Evolutionary conservation across 2,329 filamentous ascomycete species (phyloP), one percentile per base, ranked within the genome.

Genomic region (Lachnellula suecica): DNA sequence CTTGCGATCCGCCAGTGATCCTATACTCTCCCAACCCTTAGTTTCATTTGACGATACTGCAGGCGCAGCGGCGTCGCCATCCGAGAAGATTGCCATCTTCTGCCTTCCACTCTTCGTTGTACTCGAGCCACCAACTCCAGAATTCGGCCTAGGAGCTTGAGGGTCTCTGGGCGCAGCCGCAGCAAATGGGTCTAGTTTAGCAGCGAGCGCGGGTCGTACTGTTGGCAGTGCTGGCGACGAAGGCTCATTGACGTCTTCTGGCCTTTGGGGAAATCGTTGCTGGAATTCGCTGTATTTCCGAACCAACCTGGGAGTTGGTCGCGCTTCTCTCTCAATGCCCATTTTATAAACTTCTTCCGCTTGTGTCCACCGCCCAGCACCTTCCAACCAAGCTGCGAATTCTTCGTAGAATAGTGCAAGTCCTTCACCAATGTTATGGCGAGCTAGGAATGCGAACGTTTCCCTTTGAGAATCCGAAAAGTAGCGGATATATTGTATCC

Each of bases 351-450:
- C 89, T 70, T 99, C 94, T 63, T 96, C 91, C 1, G 94, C 93
- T 70, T 99, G 94, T 20, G 78, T 81, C 88, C 91, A 97, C 58
- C 93, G 79, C 13, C 85, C 88, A 6, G 86, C 88, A 31, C 83
- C 79, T 73, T 99, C 94, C 6, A 99, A 77, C 90, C 92, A 97
- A 1, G 84, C 88, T 1, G 94, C 92, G 67, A 96, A 99, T 66
- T 97, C 94, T 69, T 99, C 94, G 71, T 99, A 99, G 70, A 91
- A 99, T 3, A 97, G 76, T 2, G 94, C 94, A 2, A 99, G 79
- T 1, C 79, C 77, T 65, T 97, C 91, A 55, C 93, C 94, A 54
- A 99, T 90, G 57, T 79, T 81, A 67, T 99, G 91, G 46, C 92
- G 88, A 11, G 93, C 87, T 31, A 99, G 79, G 67, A 95, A 99